Evolutionary conservation across 192 early-diverging fungal genomes (phyloP).

Genomic region (Spizellomyces sp.): DNA sequence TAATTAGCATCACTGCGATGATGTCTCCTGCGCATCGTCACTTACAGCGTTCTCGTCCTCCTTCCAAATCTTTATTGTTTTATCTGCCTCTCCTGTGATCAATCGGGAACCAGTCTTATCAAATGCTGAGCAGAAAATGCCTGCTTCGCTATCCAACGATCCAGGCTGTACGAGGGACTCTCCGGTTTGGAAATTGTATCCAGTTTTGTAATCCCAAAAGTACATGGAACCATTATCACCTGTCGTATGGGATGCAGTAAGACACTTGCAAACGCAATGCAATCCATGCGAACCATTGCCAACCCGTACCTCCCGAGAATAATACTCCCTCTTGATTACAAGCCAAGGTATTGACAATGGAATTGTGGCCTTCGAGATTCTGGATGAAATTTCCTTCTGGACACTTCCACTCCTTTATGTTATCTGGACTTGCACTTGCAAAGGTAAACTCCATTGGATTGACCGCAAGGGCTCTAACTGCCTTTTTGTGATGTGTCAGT

Average conservation of each 20-base stretch:
- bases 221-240: constrained; percentile 95
- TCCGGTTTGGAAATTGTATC: constrained; percentile 90
- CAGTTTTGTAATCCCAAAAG: constrained; percentile 97
- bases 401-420: constrained; percentile 97
- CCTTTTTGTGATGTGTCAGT: constrained; percentile 98
- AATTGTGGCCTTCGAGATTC: constrained; percentile 82
- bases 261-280: too few relatives aligned
- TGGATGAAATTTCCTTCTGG: constrained; percentile 95
- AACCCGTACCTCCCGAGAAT: constrained; percentile 80
- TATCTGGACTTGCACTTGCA: constrained; percentile 80
- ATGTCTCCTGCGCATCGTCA: background rate
- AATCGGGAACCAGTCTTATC: constrained; percentile 92
- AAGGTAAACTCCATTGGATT: constrained; percentile 96
- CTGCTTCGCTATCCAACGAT: constrained; percentile 92
- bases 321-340: constrained; percentile 92
- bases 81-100: constrained; percentile 98
- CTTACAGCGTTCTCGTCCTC: constrained; percentile 78
- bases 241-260: constrained; percentile 26
- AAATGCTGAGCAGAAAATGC: constrained; percentile 94
- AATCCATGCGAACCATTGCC: background rate
- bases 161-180: constrained; percentile 92
- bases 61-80: constrained; percentile 98
- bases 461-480: constrained; percentile 86
- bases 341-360: constrained; percentile 89
- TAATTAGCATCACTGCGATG: background rate